Evolutionary conservation across 116 monocot species (phyloP).

Genomic region (Phalaenopsis hybrid): DNA sequence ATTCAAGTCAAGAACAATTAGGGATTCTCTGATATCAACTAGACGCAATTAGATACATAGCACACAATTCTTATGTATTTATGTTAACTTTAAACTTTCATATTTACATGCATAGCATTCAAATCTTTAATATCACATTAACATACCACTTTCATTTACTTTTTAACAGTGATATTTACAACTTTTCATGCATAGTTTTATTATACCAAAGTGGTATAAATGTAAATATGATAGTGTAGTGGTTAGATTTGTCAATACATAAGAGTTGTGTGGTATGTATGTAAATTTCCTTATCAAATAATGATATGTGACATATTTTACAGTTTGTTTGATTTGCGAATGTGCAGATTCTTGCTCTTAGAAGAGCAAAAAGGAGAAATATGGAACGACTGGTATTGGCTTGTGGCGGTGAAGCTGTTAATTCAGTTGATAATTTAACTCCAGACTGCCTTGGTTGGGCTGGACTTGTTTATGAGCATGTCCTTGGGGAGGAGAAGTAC

Average conservation of each 20-base stretch:
- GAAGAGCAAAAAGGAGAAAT: slow-evolving; percentile 98
- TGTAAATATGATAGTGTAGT: too few species aligned
- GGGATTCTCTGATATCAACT: neutral
- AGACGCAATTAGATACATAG: neutral
- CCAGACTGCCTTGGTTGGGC: slow-evolving; percentile 94
- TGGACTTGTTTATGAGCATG: slow-evolving; percentile 97
- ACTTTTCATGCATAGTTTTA: too few species aligned
- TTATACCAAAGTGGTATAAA: too few species aligned
- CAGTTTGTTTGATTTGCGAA: neutral
- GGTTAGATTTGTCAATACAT: too few species aligned
- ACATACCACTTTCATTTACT: too few species aligned
- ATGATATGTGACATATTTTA: neutral
- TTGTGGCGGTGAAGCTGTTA: slow-evolving; percentile 97
- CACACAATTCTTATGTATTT: too few species aligned
- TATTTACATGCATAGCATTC: too few species aligned
- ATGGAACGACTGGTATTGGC: slow-evolving; percentile 95
- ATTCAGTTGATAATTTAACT: slow-evolving; percentile 90
- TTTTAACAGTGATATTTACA: too few species aligned
- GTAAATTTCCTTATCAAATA: neutral
- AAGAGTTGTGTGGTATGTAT: too few species aligned
- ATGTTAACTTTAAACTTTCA: too few species aligned
- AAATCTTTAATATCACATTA: too few species aligned
- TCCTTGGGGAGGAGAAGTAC: slow-evolving; percentile 95
- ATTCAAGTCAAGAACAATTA: neutral
- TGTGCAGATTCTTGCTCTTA: slow-evolving; percentile 76